Evolutionary conservation across 805 yeast genomes (phyloP).

Genomic region (Suhomyces tanzawaensis): DNA sequence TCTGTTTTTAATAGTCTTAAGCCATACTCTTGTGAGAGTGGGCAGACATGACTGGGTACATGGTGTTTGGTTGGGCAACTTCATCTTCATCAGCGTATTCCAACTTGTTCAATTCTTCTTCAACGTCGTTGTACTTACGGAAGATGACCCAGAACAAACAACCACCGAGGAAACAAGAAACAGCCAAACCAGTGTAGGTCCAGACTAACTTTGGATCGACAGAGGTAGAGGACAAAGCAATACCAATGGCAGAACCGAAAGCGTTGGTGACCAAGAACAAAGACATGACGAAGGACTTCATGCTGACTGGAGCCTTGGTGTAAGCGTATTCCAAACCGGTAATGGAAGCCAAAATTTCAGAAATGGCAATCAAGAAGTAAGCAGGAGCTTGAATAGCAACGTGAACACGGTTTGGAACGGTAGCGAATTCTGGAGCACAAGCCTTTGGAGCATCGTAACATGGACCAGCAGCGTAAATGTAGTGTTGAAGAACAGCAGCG

Average conservation of each 20-base stretch:
- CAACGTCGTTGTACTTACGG: slow-evolving; percentile 52
- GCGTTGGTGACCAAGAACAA: slow-evolving; percentile 70
- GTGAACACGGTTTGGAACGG: slow-evolving; percentile 54
- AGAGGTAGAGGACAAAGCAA: slow-evolving; percentile 66
- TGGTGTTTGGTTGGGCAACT: slow-evolving; percentile 5
- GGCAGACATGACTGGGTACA: slow-evolving; percentile 13
- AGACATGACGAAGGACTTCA: slow-evolving; percentile 66
- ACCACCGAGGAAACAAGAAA: slow-evolving; percentile 60
- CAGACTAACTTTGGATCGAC: slow-evolving; percentile 68
- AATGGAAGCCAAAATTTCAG: slow-evolving; percentile 77
- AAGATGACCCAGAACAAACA: slow-evolving; percentile 58
- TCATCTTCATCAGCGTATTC: slow-evolving; percentile 30
- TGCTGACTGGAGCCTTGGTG: slow-evolving; percentile 71
- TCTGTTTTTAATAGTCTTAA: too few relatives aligned
- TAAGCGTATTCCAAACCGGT: slow-evolving; percentile 85
- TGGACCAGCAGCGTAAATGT: slow-evolving; percentile 68
- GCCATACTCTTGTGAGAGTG: slow-evolving; percentile 16
- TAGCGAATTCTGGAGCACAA: slow-evolving; percentile 43
- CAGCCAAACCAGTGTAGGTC: slow-evolving; percentile 64
- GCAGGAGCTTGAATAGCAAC: slow-evolving; percentile 74
- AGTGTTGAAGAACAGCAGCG: slow-evolving; percentile 72
- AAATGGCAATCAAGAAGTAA: slow-evolving; percentile 66
- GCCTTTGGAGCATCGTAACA: slow-evolving; percentile 62
- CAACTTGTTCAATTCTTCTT: slow-evolving; percentile 56
- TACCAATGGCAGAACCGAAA: slow-evolving; percentile 74